Percentiles rank a stretch among this genome's conserved stretches.
Evolutionary conservation across 2,329 filamentous ascomycete genomes (phyloP).

Genomic region (Myriangium duriaei): DNA sequence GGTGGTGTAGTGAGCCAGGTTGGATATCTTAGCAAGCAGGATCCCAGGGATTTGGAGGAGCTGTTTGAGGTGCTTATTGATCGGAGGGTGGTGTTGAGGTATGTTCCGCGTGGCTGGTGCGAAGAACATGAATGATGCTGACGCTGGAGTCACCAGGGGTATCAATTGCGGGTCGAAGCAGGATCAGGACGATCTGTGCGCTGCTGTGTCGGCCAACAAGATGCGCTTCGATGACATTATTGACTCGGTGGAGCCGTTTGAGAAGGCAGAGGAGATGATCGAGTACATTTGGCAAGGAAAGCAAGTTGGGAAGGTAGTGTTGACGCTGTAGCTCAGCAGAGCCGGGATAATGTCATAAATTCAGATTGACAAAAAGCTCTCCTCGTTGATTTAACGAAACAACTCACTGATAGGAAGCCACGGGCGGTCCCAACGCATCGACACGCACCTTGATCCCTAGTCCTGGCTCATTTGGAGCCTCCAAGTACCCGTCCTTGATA

Average conservation of each 20-base stretch:
- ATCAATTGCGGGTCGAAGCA: slow-evolving; percentile 30
- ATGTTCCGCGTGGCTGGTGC: no score
- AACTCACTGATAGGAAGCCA: slow-evolving; percentile 2
- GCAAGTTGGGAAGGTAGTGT: slow-evolving; percentile 33
- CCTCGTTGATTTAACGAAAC: no score
- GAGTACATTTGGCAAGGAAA: slow-evolving; percentile 31
- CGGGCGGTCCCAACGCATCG: background rate
- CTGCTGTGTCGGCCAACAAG: slow-evolving; percentile 21
- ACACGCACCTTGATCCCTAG: background rate
- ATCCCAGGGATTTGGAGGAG: slow-evolving; percentile 22
- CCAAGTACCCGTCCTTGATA: slow-evolving; percentile 6
- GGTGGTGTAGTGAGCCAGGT: slow-evolving; percentile 33
- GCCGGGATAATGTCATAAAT: no score
- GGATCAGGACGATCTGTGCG: slow-evolving; percentile 30
- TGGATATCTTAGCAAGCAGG: slow-evolving; percentile 27
- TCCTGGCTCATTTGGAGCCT: background rate
- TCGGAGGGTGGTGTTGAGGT: slow-evolving; percentile 24
- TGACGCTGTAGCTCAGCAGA: slow-evolving; percentile 12
- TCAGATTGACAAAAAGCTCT: no score
- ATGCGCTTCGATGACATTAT: slow-evolving; percentile 25
- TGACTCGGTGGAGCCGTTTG: slow-evolving; percentile 27
- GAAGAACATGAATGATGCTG: background rate
- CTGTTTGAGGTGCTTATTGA: slow-evolving; percentile 28
- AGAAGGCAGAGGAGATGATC: slow-evolving; percentile 30
- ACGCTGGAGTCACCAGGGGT: slow-evolving; percentile 18